A percentile compares a stretch with the other conserved stretches of the same genome.
phyloP scores from a whole-genome alignment of 306 rosid species.

The Dalbergia cochinchinensis region DNA sequence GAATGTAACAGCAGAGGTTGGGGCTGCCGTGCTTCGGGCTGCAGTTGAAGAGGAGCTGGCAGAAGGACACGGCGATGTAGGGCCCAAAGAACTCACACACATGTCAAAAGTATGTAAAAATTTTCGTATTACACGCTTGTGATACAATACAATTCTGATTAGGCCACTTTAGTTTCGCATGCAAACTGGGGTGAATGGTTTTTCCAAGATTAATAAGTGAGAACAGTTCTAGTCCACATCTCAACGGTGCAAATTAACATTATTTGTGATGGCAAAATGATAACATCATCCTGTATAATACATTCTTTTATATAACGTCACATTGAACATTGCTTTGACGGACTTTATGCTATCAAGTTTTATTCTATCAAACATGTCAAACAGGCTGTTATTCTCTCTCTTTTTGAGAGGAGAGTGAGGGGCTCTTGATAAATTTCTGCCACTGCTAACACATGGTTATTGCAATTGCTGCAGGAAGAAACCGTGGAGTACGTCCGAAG shows the following conservation, averaged over 20 bases:
- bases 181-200: neutral
- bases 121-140: neutral
- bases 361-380: neutral
- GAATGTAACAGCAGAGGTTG: constrained; percentile 86
- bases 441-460: constrained; percentile 24
- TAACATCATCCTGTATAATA: neutral
- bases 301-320: neutral
- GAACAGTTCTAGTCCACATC: neutral
- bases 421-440: neutral
- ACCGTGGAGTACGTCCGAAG: constrained; percentile 65
- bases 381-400: neutral
- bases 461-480: constrained; percentile 71
- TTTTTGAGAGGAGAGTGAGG: too few relatives aligned
- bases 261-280: neutral
- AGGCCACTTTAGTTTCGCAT: constrained; percentile 13
- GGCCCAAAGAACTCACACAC: constrained; percentile 71
- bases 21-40: constrained; percentile 88
- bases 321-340: too few relatives aligned
- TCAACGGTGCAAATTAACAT: constrained; percentile 1
- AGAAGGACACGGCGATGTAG: constrained; percentile 83
- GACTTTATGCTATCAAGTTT: neutral
- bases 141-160: constrained; percentile 19
- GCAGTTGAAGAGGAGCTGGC: constrained; percentile 88
- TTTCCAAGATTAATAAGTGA: neutral
- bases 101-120: constrained; percentile 83